Evolutionary conservation across 2,329 filamentous ascomycete genomes (phyloP), one percentile per base, ranked within the genome.

Genomic region (Aspergillus sp.): DNA sequence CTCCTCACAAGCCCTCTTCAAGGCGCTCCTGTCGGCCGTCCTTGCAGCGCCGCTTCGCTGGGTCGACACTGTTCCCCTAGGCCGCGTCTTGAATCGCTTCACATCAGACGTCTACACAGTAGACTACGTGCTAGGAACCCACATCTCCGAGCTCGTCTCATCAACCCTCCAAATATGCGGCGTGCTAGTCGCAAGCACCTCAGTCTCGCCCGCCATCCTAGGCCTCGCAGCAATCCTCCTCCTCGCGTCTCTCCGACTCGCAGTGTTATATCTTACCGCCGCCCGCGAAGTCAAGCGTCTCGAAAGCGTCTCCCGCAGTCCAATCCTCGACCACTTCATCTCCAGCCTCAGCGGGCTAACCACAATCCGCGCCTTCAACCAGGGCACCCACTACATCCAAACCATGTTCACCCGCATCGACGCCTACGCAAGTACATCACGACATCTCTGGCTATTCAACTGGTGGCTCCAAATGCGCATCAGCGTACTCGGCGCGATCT

Each of bases 311-410:
- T 19, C 19, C 19, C 19, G 56, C 92, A 91, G 72, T 90, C 90
- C 90, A 0, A 85, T 93, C 1, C 93, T 91, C 64, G 90, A 93
- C 70, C 86, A 90, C 61, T 93, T 93, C 66, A 87, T 87, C 11
- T 86, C 88, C 1, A 85, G 88, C 0, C 81, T 93, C 11, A 82
- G 84, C 0, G 90, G 90, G 5, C 84, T 95, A 17, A 80, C 84
- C 1, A 93, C 90, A 0, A 90, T 95, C 87, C 17, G 85, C 14
- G 88, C 88, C 0, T 93, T 90, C 64, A 85, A 86, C 62, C 31
- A 33, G 91, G 90, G 76, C 77, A 80, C 0, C 79, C 85, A 17
- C 80, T 81, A 1, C 93, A 91, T 62, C 78, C 90, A 46, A 79
- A 86, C 9, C 82, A 84, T 56, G 91, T 93, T 87, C 87, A 87